These are phyloP conservation scores for Eucalyptus virginea DNA, from an alignment of 345 rosid genomes.

Conservation along the genomic window DNA sequence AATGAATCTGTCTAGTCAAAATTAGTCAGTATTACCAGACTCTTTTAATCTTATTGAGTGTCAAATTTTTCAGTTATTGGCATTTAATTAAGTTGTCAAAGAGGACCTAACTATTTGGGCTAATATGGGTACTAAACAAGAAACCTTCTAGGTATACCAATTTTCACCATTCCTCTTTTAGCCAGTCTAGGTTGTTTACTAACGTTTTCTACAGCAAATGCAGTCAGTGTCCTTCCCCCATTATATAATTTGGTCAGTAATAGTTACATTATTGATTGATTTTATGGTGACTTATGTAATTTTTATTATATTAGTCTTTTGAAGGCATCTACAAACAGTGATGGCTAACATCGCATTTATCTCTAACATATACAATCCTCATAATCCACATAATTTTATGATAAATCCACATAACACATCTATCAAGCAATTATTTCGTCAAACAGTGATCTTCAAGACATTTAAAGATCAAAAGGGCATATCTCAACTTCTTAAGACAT, in stretches of 20 bases:
- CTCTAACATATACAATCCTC: not conserved
- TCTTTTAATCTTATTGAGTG: not conserved
- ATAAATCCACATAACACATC: not conserved
- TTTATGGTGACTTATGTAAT: not conserved
- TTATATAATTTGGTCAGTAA: not conserved
- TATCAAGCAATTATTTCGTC: not conserved
- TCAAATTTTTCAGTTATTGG: not conserved
- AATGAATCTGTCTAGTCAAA: not conserved
- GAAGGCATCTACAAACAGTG: not conserved
- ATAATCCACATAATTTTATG: not conserved
- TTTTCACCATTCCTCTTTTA: not conserved
- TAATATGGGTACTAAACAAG: not conserved
- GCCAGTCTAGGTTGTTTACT: not conserved
- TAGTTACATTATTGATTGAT: not conserved
- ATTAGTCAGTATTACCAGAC: not conserved
- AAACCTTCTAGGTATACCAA: not conserved
- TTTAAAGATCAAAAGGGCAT: not conserved
- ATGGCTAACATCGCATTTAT: not conserved
- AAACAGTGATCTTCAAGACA: not conserved
- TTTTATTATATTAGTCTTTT: not conserved
- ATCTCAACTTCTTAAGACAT: not conserved
- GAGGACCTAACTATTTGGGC: not conserved
- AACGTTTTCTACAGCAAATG: not conserved
- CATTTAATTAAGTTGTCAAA: not conserved
- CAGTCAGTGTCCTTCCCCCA: not conserved